Base-by-base conservation (phyloP, 768 basidiomycete genomes). In the Boletus huronensis region DNA sequence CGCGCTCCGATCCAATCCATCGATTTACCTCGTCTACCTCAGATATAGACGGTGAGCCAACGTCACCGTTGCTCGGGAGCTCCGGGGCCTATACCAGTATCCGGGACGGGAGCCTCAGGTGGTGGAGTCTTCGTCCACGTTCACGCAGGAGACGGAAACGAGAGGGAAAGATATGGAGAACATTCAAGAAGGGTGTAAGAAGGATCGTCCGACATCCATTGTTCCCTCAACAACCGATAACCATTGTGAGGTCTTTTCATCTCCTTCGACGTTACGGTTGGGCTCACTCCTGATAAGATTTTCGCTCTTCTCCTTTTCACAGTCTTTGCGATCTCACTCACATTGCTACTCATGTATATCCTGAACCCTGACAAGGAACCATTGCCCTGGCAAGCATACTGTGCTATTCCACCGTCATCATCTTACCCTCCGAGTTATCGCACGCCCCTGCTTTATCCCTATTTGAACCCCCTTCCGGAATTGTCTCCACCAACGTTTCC, bases 321-420 rank as follows among this genome's bases (percentile, higher is more conserved):
- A 49, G 75, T 85, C 58, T 86, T 97, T 68, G 89, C 89, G 50
- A 84, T 91, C 55, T 84, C 84, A 56, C 77, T 95, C 63, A 95
- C 94, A 29, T 82, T 94, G 55, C 77, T 91, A 52, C 79, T 98
- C 72, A 93, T 93, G 66, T 89, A 97, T 72, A 81, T 95, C 57
- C 81, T 98, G 66, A 95, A 97, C 69, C 95, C 94, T 54, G 96
- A 98, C 79, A 98, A 97, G 71, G 86, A 89, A 49, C 88, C 93
- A 21, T 75, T 97, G 7, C 94, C 94, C 43, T 98, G 94, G 94
- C 84, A 93, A 62, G 84, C 87, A 21, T 97, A 96, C 69, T 98
- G 96, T 72, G 82, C 89, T 23, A 78, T 84, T 51, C 87, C 87
- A 5, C 80, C 78, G 45, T 60, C 69, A 16, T 65, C 76, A 53